These are phyloP conservation scores for Stenocarpella maydis DNA, from an alignment of 2,329 filamentous ascomycete species.

Conservation along the genomic window DNA sequence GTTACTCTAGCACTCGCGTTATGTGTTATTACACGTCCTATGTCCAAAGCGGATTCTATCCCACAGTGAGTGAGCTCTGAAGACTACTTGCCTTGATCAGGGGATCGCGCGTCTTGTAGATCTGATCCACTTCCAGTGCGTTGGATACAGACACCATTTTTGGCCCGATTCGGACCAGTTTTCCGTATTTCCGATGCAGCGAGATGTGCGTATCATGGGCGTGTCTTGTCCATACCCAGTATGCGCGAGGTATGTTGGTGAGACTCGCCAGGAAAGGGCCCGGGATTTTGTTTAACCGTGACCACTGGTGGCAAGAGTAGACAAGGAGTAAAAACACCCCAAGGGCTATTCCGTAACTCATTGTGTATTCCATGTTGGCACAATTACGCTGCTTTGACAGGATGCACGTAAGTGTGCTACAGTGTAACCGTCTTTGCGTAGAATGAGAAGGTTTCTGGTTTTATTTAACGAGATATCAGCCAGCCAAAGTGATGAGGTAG, in stretches of 20 bases:
- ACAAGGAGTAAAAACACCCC: no score
- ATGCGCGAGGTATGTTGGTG: neutral
- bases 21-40: neutral
- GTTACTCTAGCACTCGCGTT: neutral
- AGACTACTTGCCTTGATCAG: neutral
- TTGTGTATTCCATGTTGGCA: no score
- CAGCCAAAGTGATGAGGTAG: no score
- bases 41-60: neutral
- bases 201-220: conserved; percentile 40
- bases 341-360: no score
- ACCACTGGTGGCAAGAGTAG: no score
- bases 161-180: conserved; percentile 51
- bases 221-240: neutral
- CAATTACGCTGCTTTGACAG: no score
- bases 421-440: no score
- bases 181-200: conserved; percentile 50
- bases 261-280: neutral
- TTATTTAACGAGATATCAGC: no score
- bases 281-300: neutral
- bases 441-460: no score
- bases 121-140: conserved; percentile 29
- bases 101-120: neutral
- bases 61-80: no score
- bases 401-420: no score
- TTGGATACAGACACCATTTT: conserved; percentile 51